Evolutionary conservation across 805 yeast species (phyloP).

Genomic region (Yarrowia alimentaria): DNA sequence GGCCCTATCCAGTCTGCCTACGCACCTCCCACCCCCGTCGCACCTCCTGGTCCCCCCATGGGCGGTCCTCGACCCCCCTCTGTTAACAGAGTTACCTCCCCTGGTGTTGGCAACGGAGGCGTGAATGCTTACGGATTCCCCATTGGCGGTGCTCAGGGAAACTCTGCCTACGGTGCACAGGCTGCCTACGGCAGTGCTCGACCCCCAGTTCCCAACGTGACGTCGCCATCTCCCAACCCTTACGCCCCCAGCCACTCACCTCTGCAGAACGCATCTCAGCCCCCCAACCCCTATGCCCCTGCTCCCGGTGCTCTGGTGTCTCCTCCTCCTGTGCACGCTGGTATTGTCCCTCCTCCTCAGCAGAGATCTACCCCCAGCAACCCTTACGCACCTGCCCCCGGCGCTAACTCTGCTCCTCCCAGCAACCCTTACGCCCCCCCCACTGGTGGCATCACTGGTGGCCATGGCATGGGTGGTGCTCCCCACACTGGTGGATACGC

Average conservation of each 20-base stretch:
- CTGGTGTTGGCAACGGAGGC: conserved; percentile 11
- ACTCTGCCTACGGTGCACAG: conserved; percentile 21
- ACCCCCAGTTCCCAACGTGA: conserved; percentile 9
- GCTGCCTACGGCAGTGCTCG: conserved; percentile 24
- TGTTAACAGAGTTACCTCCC: conserved; percentile 11
- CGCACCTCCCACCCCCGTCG: conserved; percentile 24
- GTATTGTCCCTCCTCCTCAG: conserved; percentile 32
- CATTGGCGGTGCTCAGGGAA: conserved; percentile 16
- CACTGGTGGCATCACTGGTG: conserved; percentile 25
- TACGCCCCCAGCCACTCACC: conserved; percentile 36
- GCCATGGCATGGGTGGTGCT: conserved; percentile 28
- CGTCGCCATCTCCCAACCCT: conserved; percentile 29
- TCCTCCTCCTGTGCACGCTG: conserved; percentile 51
- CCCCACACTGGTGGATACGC: conserved; percentile 8
- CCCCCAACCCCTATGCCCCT: conserved; percentile 29
- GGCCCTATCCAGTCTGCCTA: conserved; percentile 31
- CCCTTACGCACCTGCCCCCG: conserved; percentile 42
- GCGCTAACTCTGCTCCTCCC: conserved; percentile 38
- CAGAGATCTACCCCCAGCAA: conserved; percentile 37
- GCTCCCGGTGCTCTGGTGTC: conserved; percentile 44
- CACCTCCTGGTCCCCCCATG: conserved; percentile 37
- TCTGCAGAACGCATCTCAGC: conserved; percentile 35
- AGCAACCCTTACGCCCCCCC: conserved; percentile 44
- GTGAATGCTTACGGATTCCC: conserved; percentile 25
- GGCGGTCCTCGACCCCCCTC: conserved; percentile 30